Evolutionary conservation across 805 yeast genomes (phyloP).

Genomic region (Lipomyces yamadae): DNA sequence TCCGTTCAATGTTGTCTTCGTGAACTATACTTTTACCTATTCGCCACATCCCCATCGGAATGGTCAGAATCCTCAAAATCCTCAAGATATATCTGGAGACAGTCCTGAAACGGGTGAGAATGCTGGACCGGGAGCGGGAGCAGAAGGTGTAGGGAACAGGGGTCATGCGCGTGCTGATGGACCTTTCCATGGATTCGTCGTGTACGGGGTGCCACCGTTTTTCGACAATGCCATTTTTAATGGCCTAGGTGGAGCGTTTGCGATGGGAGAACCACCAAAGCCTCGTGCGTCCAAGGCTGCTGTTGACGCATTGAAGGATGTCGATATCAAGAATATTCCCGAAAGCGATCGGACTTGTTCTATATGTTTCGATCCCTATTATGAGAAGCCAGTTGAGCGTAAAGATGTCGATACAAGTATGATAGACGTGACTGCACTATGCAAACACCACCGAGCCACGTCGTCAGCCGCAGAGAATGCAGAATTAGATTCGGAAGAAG

Average conservation of each 20-base stretch:
- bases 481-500: not conserved
- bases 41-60: slow-evolving; percentile 14
- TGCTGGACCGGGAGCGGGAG: slow-evolving; percentile 3
- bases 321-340: slow-evolving; percentile 43
- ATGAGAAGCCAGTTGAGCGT: slow-evolving; percentile 9
- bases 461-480: not conserved
- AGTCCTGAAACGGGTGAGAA: not conserved
- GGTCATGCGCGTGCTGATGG: slow-evolving; percentile 5
- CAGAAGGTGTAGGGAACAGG: not conserved
- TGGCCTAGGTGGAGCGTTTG: slow-evolving; percentile 8
- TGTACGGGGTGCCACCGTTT: slow-evolving; percentile 22
- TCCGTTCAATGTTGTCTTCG: slow-evolving; percentile 22
- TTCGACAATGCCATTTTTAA: not conserved
- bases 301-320: slow-evolving; percentile 43
- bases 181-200: slow-evolving; percentile 29
- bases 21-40: slow-evolving; percentile 31
- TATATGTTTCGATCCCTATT: slow-evolving; percentile 52
- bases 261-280: slow-evolving; percentile 31
- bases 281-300: slow-evolving; percentile 45
- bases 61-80: not conserved
- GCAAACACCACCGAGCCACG: not conserved
- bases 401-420: not conserved
- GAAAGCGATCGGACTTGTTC: slow-evolving; percentile 48
- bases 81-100: slow-evolving; percentile 1
- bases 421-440: not conserved